Evolutionary conservation across 2,329 filamentous ascomycete genomes (phyloP), one percentile per base, ranked within the genome.

Genomic region (Purpureocillium lavendulum): DNA sequence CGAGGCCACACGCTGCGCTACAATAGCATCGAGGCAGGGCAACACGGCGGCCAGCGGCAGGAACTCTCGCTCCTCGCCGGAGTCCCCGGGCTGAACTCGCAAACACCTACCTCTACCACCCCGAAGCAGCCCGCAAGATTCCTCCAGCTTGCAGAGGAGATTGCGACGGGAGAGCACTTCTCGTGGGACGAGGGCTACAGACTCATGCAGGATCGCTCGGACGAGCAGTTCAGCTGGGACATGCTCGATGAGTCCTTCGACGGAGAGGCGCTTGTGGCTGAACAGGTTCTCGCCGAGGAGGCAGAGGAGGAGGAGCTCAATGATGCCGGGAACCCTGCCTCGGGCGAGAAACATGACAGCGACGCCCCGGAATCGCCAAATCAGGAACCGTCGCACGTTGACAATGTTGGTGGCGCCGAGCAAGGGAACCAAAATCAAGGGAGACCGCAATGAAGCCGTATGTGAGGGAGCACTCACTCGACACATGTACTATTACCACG

Each of bases 1-100:
- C 45, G 58, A 7, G 64, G 61, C 33, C 66, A 70, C 55, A 66
- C 53, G 10, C 56, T 79, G 8, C 62, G 60, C 7, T 76, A 77
- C 61, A 71, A 64, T 15, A 68, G 62, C 48, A 62, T 76, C 44
- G 68, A 77, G 44, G 70, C 64, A 5, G 73, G 72, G 0, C 62
- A 64, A 37, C 67, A 70, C 42, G 69, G 67, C 36, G 72, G 72
- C 6, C 67, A 66, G 11, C 62, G 70, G n/a, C 65, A 69, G 15
- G 69, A 74, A 49, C 53, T 79, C 17, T 64, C 60, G 2, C 60
- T 79, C 14, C 43, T 49, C 15, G 40, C 46, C 13, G 44, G 49
- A 5, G n/a, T n/a, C n/a, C n/a, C n/a, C n/a, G n/a, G n/a, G n/a
- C n/a, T n/a, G n/a, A 3, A 34, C n/a, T 10, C 36, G 37, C 3